Percentiles rank a stretch among this genome's conserved stretches.
Evolutionary conservation across 331 rosid genomes (phyloP).

Genomic region (Malus hybrid): DNA sequence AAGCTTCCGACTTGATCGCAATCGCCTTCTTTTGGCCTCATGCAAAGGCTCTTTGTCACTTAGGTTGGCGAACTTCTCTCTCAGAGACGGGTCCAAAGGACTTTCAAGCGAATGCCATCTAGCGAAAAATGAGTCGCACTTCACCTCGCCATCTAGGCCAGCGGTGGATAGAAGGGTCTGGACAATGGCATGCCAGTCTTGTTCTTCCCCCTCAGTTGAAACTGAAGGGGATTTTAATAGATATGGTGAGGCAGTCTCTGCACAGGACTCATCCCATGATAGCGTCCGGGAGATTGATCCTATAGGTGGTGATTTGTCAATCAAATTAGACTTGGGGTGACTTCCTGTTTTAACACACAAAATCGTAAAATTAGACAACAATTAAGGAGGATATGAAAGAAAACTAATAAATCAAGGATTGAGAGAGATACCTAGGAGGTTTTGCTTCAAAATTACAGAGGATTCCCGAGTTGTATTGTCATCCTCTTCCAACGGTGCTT

Average conservation of each 20-base stretch:
- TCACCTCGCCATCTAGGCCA: conserved; percentile 50
- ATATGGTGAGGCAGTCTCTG: conserved; percentile 40
- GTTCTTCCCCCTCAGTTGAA: conserved; percentile 53
- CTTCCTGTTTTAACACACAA: conserved; percentile 35
- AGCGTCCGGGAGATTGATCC: conserved; percentile 83
- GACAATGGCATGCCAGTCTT: conserved; percentile 54
- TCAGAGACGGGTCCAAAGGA: conserved; percentile 77
- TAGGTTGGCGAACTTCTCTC: conserved; percentile 53
- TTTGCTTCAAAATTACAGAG: conserved; percentile 30
- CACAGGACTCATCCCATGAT: conserved; percentile 70
- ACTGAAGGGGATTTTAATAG: conserved; percentile 41
- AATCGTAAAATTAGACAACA: not conserved
- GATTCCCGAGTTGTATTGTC: conserved; percentile 35
- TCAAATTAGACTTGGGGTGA: conserved; percentile 53
- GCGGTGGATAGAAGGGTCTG: conserved; percentile 61
- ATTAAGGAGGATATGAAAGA: not conserved
- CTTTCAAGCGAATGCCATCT: conserved; percentile 69
- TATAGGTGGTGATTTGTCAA: conserved; percentile 95
- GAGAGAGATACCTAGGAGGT: conserved; percentile 32
- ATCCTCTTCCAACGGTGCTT: conserved; percentile 58
- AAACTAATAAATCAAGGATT: not conserved
- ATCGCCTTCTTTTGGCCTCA: conserved; percentile 68
- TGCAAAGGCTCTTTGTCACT: conserved; percentile 46
- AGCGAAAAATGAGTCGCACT: conserved; percentile 22
- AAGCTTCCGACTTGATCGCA: conserved; percentile 64